Evolutionary conservation across 208 protist species (phyloP).

Genomic region (Trypanosoma caninum): DNA sequence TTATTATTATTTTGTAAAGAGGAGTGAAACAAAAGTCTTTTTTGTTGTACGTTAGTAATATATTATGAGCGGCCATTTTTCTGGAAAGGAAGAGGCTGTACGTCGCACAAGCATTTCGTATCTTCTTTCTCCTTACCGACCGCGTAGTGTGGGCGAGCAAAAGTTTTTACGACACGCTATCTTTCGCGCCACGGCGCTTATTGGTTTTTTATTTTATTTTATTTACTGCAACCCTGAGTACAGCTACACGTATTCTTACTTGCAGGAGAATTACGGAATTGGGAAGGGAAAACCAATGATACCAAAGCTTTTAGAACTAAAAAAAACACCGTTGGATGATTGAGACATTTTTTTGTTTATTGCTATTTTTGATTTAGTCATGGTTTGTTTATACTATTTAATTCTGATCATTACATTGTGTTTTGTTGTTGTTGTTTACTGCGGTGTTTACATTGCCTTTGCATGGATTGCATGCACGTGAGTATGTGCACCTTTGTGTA

Average conservation of each 20-base stretch:
- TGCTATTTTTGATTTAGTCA: too few relatives aligned
- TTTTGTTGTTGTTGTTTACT: too few relatives aligned
- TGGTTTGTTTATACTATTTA: too few relatives aligned
- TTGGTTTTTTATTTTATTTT: constrained; percentile 59
- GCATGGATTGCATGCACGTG: too few relatives aligned
- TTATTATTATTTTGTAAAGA: too few relatives aligned
- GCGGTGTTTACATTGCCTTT: too few relatives aligned
- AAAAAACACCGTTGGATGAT: too few relatives aligned
- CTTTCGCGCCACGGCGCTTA: constrained; percentile 29
- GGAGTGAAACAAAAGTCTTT: not conserved
- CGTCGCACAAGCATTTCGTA: constrained; percentile 39
- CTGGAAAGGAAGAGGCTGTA: constrained; percentile 30
- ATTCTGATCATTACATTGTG: too few relatives aligned
- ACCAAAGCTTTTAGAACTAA: constrained; percentile 55
- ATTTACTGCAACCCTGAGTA: constrained; percentile 89
- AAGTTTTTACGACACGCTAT: constrained; percentile 60
- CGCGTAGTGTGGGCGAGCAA: constrained; percentile 35
- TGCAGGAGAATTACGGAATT: constrained; percentile 45
- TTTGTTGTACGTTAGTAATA: not conserved
- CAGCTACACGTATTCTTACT: constrained; percentile 54
- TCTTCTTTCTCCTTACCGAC: constrained; percentile 49
- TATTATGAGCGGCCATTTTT: constrained; percentile 77
- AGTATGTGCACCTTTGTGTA: too few relatives aligned
- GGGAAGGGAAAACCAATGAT: constrained; percentile 33
- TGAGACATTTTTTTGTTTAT: too few relatives aligned